Base-by-base conservation (phyloP, 306 rosid species). In the Trifolium pratense region DNA sequence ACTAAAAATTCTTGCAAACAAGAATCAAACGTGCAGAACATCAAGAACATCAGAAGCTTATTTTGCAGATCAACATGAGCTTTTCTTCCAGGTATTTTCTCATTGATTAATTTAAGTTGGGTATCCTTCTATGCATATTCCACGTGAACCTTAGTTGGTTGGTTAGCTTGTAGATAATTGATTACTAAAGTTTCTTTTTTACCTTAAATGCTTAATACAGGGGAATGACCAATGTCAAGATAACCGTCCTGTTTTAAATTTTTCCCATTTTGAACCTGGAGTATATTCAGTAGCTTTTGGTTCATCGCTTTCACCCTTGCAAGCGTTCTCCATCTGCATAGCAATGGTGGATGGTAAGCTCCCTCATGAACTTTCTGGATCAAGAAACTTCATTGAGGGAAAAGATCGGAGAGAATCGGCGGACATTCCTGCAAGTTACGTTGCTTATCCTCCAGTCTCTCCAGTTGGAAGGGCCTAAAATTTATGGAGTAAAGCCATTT, bases 321-420 rank as follows among this genome's bases (percentile, higher is more conserved):
- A 87, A 87, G 99, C 97, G 43, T 91, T 95, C 85, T 91, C 97
- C 75, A 85, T 88, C 46, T 86, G 97, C 91, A 79, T 89, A 84
- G 91, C 97, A 9, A 82, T 88, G 74, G 74, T 95, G 73, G 96
- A 95, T 68, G 45, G 96, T 78, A 79, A 75, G 86, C 87, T 84
- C 65, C 82, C 83, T 49, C 58, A 68, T 48, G 87, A 84, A 78
- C 84, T 62, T 75, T 78, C 80, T 14, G 90, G 81, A 75, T 63
- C 88, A 29, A 83, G 81, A 68, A 79, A 80, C 72, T 76, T 66
- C 12, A 13, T 71, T 34, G 91, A 85, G 78, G 92, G 67, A 70
- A 88, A 78, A 57, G 42, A 79, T 73, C 62, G 21, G 1, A 82
- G 68, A 62, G 77, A 80, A 70, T n/a, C 42, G 31, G 82, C 70